Conservation (phyloP, 257 asterid genomes). For the Lithospermum erythrorhizon region DNA sequence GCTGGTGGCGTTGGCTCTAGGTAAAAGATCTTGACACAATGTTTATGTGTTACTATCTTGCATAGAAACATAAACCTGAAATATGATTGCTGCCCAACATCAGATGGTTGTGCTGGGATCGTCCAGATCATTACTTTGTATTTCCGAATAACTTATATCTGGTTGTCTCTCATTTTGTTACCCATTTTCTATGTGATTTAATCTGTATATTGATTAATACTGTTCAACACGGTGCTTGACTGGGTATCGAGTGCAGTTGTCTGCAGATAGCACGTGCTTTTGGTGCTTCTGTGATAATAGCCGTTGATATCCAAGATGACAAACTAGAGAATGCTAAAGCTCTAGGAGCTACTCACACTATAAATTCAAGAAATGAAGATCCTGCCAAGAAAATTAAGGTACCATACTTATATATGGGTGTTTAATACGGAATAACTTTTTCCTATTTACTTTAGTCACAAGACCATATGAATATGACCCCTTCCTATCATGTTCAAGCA, state of each 20-base stretch:
- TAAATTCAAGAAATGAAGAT: slow-evolving; percentile 70
- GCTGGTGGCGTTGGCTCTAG: slow-evolving; percentile 98
- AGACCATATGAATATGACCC: neutral
- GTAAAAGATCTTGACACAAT: slow-evolving; percentile 24
- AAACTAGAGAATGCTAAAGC: slow-evolving; percentile 72
- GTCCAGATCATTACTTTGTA: neutral
- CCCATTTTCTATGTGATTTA: slow-evolving; percentile 1
- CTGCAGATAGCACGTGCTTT: slow-evolving; percentile 96
- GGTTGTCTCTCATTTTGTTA: neutral
- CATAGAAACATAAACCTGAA: neutral
- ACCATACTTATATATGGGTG: slow-evolving; percentile 9
- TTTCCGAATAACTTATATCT: neutral
- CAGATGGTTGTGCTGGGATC: neutral
- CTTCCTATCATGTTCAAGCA: neutral
- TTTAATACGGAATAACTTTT: neutral
- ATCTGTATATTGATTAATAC: slow-evolving; percentile 10
- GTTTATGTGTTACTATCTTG: slow-evolving; percentile 1
- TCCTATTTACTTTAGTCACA: neutral
- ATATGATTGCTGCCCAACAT: neutral
- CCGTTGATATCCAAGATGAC: slow-evolving; percentile 92
- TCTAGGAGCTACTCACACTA: slow-evolving; percentile 81
- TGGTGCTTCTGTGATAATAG: slow-evolving; percentile 95
- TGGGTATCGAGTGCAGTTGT: slow-evolving; percentile 48
- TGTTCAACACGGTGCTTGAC: slow-evolving; percentile 14
- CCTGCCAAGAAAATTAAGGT: slow-evolving; percentile 64